Base-by-base conservation (phyloP, 352 stramenopile genomes). In the Globisporangium sylvaticum region DNA sequence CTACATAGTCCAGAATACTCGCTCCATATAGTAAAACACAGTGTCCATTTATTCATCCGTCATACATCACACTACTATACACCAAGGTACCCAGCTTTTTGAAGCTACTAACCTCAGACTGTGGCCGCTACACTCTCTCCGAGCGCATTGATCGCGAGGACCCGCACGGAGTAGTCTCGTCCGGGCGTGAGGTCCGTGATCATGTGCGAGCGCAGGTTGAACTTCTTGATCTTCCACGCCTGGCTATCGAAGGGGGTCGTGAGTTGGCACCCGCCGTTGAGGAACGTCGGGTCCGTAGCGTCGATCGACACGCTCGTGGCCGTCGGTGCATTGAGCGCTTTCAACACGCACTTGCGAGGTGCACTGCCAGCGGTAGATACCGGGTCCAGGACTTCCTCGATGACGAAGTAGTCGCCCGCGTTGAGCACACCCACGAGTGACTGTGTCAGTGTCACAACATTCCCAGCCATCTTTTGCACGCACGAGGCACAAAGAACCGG, bases 141-240 rank as follows among this genome's bases (percentile, higher is more conserved):
- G 0, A 75, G 52, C 0, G 63, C 57, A 27, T 83, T 78, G 24
- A 71, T 75, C 0, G 83, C 80, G 22, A 78, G 34, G 24, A 90
- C 83, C 5, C 81, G 80, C 46, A 91, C 80, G 1, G 81, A 83
- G 69, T 93, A 93, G 24, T 91, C 83, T 18, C 71, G 65, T n/a
- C 84, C 84, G 1, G 85, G 79, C n/a, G 87, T 72, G 29, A 93
- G 62, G 64, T 92, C 81, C 2, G 25, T 61, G 54, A 93, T 81
- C 24, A 67, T 79, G 56, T 89, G 70, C 0, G 81, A 80, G 1
- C 80, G 73, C n/a, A 93, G 59, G 27, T 91, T 88, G 58, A 92
- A 91, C 6, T 62, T 70, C 64, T 84, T 90, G 55, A 91, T 66
- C 18, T 73, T 69, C 73, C 79, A 91, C 0, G 83, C 78, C 50